Evolutionary conservation across 2,329 filamentous ascomycete species (phyloP).

Genomic region (Fusarium sp.): DNA sequence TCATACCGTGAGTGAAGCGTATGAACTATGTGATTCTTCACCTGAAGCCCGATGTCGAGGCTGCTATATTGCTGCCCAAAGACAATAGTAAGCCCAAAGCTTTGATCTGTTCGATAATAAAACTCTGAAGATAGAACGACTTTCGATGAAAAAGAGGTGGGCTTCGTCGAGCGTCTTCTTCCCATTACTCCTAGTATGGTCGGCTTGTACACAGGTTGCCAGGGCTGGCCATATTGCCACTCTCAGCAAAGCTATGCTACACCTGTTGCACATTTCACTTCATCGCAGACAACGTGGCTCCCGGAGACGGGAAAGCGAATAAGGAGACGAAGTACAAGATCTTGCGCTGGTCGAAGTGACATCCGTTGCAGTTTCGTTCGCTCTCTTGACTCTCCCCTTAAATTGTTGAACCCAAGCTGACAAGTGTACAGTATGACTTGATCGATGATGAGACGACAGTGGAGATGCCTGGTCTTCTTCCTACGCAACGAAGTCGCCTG

Average conservation of each 20-base stretch:
- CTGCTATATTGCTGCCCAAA: conserved; percentile 40
- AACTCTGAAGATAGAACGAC: conserved; percentile 16
- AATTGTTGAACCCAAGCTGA: conserved; percentile 24
- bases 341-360: conserved; percentile 15
- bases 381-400: conserved; percentile 15
- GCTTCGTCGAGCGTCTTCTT: not conserved
- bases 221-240: not conserved
- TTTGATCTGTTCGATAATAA: conserved; percentile 14
- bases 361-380: conserved; percentile 21
- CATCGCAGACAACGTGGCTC: conserved; percentile 19
- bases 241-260: conserved; percentile 8
- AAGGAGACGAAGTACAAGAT: conserved; percentile 12
- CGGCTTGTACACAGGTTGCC: not conserved
- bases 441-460: conserved; percentile 1
- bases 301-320: conserved; percentile 8
- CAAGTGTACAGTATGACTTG: conserved; percentile 24
- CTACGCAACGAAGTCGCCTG: not conserved
- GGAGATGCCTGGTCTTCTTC: not conserved
- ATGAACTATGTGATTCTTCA: not conserved
- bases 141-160: not conserved
- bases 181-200: not conserved
- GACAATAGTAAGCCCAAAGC: not conserved
- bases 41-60: not conserved
- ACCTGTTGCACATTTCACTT: conserved; percentile 27
- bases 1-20: conserved; percentile 19